phyloP scores from a whole-genome alignment of 1,139 yeast genomes.

The Diutina pseudorugosa region DNA sequence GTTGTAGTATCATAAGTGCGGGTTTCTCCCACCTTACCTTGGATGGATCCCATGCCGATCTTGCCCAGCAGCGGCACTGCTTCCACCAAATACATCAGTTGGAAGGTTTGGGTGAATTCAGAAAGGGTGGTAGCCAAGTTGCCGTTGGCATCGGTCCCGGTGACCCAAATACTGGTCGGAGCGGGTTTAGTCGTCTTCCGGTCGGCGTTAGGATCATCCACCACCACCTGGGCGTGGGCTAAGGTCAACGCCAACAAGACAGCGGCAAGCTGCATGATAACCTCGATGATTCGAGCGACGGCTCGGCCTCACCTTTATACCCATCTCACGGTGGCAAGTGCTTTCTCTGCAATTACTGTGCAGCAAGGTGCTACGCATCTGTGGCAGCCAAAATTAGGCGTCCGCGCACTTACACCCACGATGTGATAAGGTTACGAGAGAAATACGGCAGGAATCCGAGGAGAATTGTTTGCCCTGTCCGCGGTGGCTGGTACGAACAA shows the following conservation, averaged over 20 bases:
- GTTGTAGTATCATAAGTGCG: not conserved
- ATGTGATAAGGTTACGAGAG: not conserved
- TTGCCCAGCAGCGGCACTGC: not conserved
- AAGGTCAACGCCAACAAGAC: not conserved
- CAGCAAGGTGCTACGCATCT: not conserved
- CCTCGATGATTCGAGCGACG: not conserved
- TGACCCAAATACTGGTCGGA: constrained; percentile 2
- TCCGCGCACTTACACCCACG: not conserved
- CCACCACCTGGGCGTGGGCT: not conserved
- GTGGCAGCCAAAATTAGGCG: not conserved
- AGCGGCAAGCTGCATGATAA: not conserved
- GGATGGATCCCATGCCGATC: not conserved
- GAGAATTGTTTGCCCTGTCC: not conserved
- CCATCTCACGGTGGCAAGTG: not conserved
- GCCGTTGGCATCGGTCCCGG: not conserved
- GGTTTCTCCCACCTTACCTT: not conserved
- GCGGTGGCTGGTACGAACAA: not conserved
- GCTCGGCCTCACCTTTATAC: not conserved
- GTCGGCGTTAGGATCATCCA: constrained; percentile 6
- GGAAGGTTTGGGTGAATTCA: not conserved
- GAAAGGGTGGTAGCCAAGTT: not conserved
- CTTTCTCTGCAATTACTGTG: not conserved
- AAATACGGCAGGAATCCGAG: not conserved
- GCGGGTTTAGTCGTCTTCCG: constrained; percentile 7
- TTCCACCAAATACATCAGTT: not conserved